Evolutionary conservation across 2,329 filamentous ascomycete species (phyloP).

Genomic region (Cyphellophora europaea): DNA sequence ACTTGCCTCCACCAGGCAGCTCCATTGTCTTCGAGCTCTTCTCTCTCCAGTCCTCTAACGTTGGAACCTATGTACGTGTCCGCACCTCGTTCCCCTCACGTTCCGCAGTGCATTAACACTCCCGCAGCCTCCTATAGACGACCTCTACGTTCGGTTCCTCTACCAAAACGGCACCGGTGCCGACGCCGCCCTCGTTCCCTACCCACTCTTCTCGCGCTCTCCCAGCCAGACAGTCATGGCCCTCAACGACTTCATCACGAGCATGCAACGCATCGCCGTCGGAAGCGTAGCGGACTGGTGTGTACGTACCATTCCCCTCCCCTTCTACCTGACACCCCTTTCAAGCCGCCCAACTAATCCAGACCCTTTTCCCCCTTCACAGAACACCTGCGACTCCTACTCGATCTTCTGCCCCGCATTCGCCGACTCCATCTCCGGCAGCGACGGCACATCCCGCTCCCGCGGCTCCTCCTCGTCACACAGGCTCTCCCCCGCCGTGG

Average conservation of each 20-base stretch:
- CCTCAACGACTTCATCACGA: conserved; percentile 41
- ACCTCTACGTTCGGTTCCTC: conserved; percentile 47
- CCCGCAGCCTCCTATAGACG: conserved; percentile 17
- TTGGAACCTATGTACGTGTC: conserved; percentile 27
- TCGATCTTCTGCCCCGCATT: conserved; percentile 43
- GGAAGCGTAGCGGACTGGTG: conserved; percentile 44
- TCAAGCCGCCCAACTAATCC: too few relatives aligned
- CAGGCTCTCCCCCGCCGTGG: conserved; percentile 30
- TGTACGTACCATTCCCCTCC: too few relatives aligned
- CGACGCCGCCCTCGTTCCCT: conserved; percentile 27
- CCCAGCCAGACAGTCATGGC: conserved; percentile 36
- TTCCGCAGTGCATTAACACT: too few relatives aligned
- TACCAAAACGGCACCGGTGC: conserved; percentile 46
- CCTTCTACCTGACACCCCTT: too few relatives aligned
- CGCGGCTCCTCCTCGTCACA: conserved; percentile 1
- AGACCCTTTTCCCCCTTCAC: too few relatives aligned
- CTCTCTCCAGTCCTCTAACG: conserved; percentile 26
- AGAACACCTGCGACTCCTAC: conserved; percentile 38
- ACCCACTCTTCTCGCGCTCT: conserved; percentile 42
- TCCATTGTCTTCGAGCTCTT: conserved; percentile 45
- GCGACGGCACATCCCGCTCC: conserved; percentile 4
- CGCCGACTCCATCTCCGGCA: conserved; percentile 6
- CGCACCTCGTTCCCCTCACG: too few relatives aligned
- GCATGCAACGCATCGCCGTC: conserved; percentile 35
- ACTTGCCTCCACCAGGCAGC: conserved; percentile 38